phyloP scores from a whole-genome alignment of 225 moss, liverwort and hornwort genomes.

The Sphagnum contortum region DNA sequence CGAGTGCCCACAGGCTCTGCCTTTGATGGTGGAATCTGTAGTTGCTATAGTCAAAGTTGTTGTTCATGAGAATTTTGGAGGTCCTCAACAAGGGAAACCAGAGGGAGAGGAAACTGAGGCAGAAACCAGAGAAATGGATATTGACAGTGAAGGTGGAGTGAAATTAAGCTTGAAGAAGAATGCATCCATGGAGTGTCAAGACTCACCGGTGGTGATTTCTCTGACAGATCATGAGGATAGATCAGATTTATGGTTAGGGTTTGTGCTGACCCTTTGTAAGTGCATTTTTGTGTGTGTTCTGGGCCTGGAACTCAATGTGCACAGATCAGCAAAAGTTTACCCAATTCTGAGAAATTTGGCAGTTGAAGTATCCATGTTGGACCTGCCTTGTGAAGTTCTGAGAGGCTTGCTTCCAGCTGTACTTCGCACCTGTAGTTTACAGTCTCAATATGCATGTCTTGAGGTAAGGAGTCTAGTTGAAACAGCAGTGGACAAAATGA shows the following conservation, averaged over 20 bases:
- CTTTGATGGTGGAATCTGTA: conserved; percentile 32
- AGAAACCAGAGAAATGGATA: conserved; percentile 24
- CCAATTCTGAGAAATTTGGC: conserved; percentile 37
- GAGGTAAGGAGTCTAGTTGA: neutral
- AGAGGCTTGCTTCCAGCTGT: conserved; percentile 35
- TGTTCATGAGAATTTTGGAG: conserved; percentile 17
- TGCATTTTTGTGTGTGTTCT: conserved; percentile 30
- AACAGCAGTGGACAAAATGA: conserved; percentile 20
- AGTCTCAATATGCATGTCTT: neutral
- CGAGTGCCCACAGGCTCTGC: conserved; percentile 22
- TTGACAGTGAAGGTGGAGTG: conserved; percentile 19
- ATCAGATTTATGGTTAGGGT: conserved; percentile 13
- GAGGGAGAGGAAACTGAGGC: conserved; percentile 1
- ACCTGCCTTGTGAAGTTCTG: conserved; percentile 30
- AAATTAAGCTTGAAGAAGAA: conserved; percentile 3
- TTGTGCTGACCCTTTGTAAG: conserved; percentile 36
- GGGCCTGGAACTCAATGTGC: conserved; percentile 15
- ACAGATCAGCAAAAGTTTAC: conserved; percentile 7
- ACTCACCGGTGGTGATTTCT: neutral
- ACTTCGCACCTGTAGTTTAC: conserved; percentile 20
- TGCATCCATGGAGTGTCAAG: conserved; percentile 1
- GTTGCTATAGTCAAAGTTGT: conserved; percentile 18
- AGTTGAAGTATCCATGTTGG: conserved; percentile 16
- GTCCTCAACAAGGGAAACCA: neutral
- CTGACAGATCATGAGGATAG: no score